Evolutionary conservation across 2,329 filamentous ascomycete genomes (phyloP).

Genomic region (Pseudocercospora fuligena): DNA sequence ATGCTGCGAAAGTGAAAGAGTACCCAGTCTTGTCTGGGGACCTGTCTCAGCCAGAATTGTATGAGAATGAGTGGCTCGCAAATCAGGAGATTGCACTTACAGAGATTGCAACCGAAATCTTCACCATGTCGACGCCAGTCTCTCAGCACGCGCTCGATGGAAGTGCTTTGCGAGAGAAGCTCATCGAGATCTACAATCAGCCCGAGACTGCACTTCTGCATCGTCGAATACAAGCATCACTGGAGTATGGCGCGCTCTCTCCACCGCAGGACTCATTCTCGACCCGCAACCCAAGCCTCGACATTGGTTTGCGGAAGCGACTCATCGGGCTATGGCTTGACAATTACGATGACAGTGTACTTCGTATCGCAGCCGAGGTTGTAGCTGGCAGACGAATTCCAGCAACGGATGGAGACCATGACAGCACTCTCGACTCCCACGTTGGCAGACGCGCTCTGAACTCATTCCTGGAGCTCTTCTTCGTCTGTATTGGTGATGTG

Average conservation of each 20-base stretch:
- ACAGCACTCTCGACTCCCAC: conserved; percentile 32
- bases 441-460: conserved; percentile 30
- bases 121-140: conserved; percentile 46
- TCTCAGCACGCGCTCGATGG: not conserved
- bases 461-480: conserved; percentile 60
- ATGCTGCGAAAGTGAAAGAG: conserved; percentile 29
- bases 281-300: conserved; percentile 55
- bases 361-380: conserved; percentile 62
- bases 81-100: conserved; percentile 66
- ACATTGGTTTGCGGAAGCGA: conserved; percentile 62
- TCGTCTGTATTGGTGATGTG: conserved; percentile 64
- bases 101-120: conserved; percentile 63
- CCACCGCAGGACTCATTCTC: conserved; percentile 56
- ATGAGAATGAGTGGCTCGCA: conserved; percentile 66
- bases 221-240: conserved; percentile 59
- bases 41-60: conserved; percentile 61
- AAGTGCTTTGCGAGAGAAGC: conserved; percentile 27
- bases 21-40: conserved; percentile 62
- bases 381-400: conserved; percentile 57
- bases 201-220: conserved; percentile 59
- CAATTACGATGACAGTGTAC: conserved; percentile 58
- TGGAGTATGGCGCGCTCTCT: conserved; percentile 62
- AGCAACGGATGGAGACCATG: conserved; percentile 4
- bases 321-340: conserved; percentile 64
- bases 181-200: conserved; percentile 61